Base-by-base conservation (phyloP, 768 basidiomycete species). In the Leccinum ochraceum region DNA sequence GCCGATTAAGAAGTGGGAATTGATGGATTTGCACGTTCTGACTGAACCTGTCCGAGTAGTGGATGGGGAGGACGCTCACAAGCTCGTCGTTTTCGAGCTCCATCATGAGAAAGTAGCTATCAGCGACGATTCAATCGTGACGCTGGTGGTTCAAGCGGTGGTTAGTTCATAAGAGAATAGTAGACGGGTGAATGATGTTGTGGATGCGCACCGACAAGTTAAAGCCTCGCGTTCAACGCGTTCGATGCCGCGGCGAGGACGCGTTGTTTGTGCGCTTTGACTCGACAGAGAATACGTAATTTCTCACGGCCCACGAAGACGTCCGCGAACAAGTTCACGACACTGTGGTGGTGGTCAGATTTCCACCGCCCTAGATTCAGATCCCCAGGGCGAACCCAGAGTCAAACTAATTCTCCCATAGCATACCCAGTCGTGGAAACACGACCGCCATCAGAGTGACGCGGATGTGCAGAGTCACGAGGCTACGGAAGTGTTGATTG, bases 361-460 rank as follows among this genome's bases (percentile, higher is more conserved):
- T 28, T 28, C 26, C 26, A 28, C 26, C 26, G 26, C 26, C 26
- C 26, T 28, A 28, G 26, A 6, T 28, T 28, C 26, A 28, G 26
- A 28, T 28, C 26, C 26, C 26, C 26, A 28, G 26, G 26, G 26
- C 26, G 26, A 28, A 28, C 26, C 26, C 26, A 28, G 26, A 28
- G 26, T 28, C 26, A 28, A 28, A 28, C 6, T 28, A 28, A 28
- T 28, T 59, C 94, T 84, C 44, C 89, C 87, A 68, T 95, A 24
- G 88, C 83, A 71, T 89, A 93, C 7, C 90, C 88, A 22, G 90
- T 85, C 32, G 89, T 92, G 6, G 87, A 83, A 74, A 95, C 17
- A 95, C 86, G 66, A 96, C 95, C 7, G 91, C 90, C 54, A 97
- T 84, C 46, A 95, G 77, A 20, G 89, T 89, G 56, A 94, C 81